Evolutionary conservation across 148 eudicot species (phyloP), one percentile per base, ranked within the genome.

Genomic region (Chenopodium album): DNA sequence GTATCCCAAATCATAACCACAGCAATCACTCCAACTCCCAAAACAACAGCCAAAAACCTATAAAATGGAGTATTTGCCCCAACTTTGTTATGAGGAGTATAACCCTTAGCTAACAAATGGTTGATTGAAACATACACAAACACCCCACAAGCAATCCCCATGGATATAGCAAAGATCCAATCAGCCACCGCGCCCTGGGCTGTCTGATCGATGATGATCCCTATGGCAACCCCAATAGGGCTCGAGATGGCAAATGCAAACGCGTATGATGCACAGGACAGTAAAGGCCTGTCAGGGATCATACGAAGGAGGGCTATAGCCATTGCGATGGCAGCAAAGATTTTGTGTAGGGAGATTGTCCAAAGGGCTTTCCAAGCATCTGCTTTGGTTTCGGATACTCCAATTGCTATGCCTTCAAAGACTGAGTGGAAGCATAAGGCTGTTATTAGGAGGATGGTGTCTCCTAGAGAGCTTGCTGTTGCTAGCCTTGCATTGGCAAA

Each of bases 1-100:
- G 92, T 91, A 62, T 91, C 94, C 94, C 94, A 89, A 71, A 91
- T 91, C 94, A 91, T 91, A 32, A 91, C 94, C 29, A 91, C 86
- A 29, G 94, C 91, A 76, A 91, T 91, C 44, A 91, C 90, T 28
- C 90, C 91, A 60, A 91, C 81, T 3, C 94, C 94, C 13, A 85
- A 68, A 78, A 80, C 64, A 48, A 83, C 92, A 44, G 94, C 92
- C 81, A 87, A 47, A 48, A 91, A 88, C 85, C 86, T 88, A 69
- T 68, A 88, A 20, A 74, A 52, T 0, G 92, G 90, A 9, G 85
- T 80, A 44, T 91, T 82, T 12, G 86, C 89, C 79, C 66, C 73
- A 28, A 87, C 86, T 1, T 12, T 50, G 41, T 68, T 80, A 22
- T 26, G 28, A 7, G 91, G 85, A 75, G 60, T 47, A 70, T 88